Percentiles rank a stretch among this genome's conserved stretches.
phyloP scores from a whole-genome alignment of 371 early-diverging fungal genomes.

The Rhizopus delemar region DNA sequence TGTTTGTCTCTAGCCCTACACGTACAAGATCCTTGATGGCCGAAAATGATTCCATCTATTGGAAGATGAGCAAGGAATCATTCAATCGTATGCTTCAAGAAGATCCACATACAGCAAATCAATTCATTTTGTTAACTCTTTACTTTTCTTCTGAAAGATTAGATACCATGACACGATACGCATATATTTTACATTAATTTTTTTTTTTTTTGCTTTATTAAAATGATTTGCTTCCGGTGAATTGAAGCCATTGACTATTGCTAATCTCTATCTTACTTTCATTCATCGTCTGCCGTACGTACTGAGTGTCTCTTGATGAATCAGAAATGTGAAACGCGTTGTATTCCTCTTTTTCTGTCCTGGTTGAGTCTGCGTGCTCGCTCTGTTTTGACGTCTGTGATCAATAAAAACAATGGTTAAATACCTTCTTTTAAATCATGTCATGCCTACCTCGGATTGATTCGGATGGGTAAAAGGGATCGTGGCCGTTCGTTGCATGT shows the following conservation, averaged over 20 bases:
- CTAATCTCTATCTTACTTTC: slow-evolving; percentile 30
- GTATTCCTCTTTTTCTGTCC: background rate
- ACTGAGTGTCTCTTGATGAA: slow-evolving; percentile 21
- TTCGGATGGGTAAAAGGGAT: background rate
- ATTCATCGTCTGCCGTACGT: slow-evolving; percentile 20
- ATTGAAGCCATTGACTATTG: slow-evolving; percentile 36
- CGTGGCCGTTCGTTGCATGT: slow-evolving; percentile 1
- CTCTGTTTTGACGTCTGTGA: too few species aligned
- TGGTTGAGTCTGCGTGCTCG: too few species aligned
- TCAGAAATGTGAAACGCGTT: background rate
- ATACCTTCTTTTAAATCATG: too few species aligned
- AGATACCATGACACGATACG: slow-evolving; percentile 60
- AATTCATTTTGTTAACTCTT: slow-evolving; percentile 56
- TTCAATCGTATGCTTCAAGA: slow-evolving; percentile 61
- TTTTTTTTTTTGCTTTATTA: slow-evolving; percentile 12
- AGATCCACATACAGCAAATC: slow-evolving; percentile 53
- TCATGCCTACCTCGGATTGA: slow-evolving; percentile 9
- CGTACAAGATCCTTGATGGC: slow-evolving; percentile 65
- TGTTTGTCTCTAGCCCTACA: slow-evolving; percentile 56
- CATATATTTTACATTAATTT: slow-evolving; percentile 52
- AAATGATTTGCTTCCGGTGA: slow-evolving; percentile 28
- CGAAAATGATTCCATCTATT: slow-evolving; percentile 66
- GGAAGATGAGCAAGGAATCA: slow-evolving; percentile 59
- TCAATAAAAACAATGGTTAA: background rate
- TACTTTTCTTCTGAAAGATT: slow-evolving; percentile 63